Base-by-base conservation (phyloP, 2,329 filamentous ascomycete genomes). In the Lecanosticta acicola region DNA sequence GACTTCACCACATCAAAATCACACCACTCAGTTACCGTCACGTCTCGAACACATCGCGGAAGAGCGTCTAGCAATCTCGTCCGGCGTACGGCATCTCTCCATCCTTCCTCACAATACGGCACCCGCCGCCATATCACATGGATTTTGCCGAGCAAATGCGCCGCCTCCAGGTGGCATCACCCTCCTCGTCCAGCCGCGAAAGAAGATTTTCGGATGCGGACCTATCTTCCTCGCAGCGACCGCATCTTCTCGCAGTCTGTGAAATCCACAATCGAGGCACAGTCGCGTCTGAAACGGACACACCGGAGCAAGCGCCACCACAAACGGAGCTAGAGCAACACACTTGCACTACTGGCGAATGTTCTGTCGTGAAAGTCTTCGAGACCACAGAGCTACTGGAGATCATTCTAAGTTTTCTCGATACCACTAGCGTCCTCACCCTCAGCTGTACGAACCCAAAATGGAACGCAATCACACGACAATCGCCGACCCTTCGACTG, bases 381-480 rank as follows among this genome's bases (percentile, higher is more conserved):
- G 39, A 43, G 8, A 59, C 49, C 5, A 53, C 54, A 1, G 60
- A 63, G 35, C 47, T 63, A 2, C 49, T 60, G 4, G 58, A 56
- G 18, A 43, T 49, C 16, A 46, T 61, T 3, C 46, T 60, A 8
- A 44, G 17, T 35, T 48, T 40, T 26, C 39, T 60, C 14, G 45
- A 54, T 21, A 53, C 56, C n/a, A 19, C 26, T 5, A 37, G 57
- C 26, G 43, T 63, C 26, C 39, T 59, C 2, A 32, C 20, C 1
- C 41, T 57, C 3, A 51, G 53, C 2, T 45, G 35, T 9, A 55
- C 56, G 10, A 55, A 41, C 42, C 46, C 29, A 8, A 41, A 42
- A 8, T 61, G 58, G 55, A 41, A 47, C 17, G 34, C 39, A 3
- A 39, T 51, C 3, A 49, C 57, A 11, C 20, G 29, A 8, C 20